Conservation (phyloP, 768 basidiomycete species). For the Mycena vulgaris region DNA sequence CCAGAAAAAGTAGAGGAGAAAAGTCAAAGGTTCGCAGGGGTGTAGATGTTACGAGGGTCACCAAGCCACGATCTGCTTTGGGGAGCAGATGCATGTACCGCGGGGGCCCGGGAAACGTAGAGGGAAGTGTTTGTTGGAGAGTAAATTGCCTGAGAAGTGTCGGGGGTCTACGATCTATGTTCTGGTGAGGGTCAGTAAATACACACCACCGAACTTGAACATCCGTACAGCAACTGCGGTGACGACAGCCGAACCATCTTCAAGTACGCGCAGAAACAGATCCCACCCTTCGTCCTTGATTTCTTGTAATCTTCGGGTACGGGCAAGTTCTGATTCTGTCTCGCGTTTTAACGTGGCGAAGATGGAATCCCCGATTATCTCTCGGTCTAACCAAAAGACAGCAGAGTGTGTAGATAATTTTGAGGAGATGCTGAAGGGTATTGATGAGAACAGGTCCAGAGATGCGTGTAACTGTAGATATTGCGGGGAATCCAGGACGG, state of each 20-base stretch:
- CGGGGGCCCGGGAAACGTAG: slow-evolving; percentile 63
- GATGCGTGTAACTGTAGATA: slow-evolving; percentile 88
- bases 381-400: slow-evolving; percentile 81
- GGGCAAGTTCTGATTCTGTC: slow-evolving; percentile 60
- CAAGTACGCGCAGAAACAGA: slow-evolving; percentile 79
- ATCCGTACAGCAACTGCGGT: slow-evolving; percentile 81
- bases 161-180: slow-evolving; percentile 91
- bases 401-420: slow-evolving; percentile 58
- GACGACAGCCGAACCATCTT: slow-evolving; percentile 81
- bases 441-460: slow-evolving; percentile 78
- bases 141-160: slow-evolving; percentile 84
- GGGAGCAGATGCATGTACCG: slow-evolving; percentile 69
- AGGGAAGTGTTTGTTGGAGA: slow-evolving; percentile 74
- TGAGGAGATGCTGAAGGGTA: slow-evolving; percentile 57
- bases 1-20: slow-evolving; percentile 74
- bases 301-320: slow-evolving; percentile 67
- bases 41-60: slow-evolving; percentile 77
- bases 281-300: slow-evolving; percentile 84
- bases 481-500: slow-evolving; percentile 89
- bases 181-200: slow-evolving; percentile 60
- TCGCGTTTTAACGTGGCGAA: slow-evolving; percentile 55
- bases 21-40: slow-evolving; percentile 77
- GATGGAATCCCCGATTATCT: slow-evolving; percentile 67
- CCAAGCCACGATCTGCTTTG: slow-evolving; percentile 54
- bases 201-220: neutral